Evolutionary conservation across 768 basidiomycete species (phyloP).

Genomic region (Termitomyces sp.): DNA sequence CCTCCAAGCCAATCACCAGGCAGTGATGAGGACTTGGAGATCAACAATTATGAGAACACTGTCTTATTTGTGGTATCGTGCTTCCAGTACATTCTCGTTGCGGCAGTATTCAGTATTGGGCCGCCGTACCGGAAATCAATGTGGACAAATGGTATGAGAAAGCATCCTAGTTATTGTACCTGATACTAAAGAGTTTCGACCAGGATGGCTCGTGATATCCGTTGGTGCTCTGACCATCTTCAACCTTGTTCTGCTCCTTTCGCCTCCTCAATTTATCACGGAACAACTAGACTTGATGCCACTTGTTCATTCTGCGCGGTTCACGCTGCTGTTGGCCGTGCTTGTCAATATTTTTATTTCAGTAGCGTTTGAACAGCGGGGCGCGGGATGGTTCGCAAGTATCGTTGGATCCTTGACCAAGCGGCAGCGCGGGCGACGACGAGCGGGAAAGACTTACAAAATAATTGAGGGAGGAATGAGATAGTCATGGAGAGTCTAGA

Average conservation of each 20-base stretch:
- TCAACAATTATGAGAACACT: conserved; percentile 90
- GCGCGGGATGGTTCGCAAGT: conserved; percentile 51
- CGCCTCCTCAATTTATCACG: conserved; percentile 57
- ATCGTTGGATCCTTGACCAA: conserved; percentile 44
- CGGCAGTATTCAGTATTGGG: conserved; percentile 96
- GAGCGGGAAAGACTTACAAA: conserved; percentile 78
- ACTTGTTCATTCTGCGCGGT: conserved; percentile 64
- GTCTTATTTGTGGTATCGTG: conserved; percentile 90
- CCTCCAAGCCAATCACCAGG: conserved; percentile 50
- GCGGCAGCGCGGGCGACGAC: conserved; percentile 41
- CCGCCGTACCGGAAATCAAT: conserved; percentile 94
- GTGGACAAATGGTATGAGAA: conserved; percentile 82
- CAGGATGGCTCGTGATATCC: conserved; percentile 81
- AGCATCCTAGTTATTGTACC: background rate
- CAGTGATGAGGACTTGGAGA: conserved; percentile 69
- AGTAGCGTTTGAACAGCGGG: conserved; percentile 76
- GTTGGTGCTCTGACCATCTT: conserved; percentile 65
- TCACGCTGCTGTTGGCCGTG: conserved; percentile 65
- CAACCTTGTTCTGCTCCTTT: conserved; percentile 74
- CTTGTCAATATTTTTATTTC: conserved; percentile 69
- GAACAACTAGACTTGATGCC: conserved; percentile 73
- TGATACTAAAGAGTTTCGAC: conserved; percentile 1
- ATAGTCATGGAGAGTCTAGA: conserved; percentile 10
- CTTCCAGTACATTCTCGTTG: conserved; percentile 97
- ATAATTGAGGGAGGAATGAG: conserved; percentile 72